Conservation (phyloP, 2,329 filamentous ascomycete species). For the Waltergamsia citrina region DNA sequence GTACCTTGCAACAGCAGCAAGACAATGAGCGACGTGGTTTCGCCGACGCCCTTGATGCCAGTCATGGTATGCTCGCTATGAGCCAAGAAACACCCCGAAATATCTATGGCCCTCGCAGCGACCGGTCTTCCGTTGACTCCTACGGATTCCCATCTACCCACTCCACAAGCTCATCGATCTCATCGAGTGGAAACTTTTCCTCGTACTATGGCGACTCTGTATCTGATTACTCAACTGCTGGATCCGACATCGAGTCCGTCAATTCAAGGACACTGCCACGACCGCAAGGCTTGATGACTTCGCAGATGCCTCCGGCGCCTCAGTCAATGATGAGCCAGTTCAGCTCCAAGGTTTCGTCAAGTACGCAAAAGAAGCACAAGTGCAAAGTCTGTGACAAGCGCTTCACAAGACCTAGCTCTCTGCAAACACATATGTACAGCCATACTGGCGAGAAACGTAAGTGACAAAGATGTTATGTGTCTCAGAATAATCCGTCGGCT, state of each 20-base stretch:
- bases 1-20: conserved; percentile 7
- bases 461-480: conserved; percentile 26
- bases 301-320: conserved; percentile 67
- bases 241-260: conserved; percentile 77
- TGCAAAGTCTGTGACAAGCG: conserved; percentile 98
- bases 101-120: conserved; percentile 65
- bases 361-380: conserved; percentile 98
- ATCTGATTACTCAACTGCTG: conserved; percentile 85
- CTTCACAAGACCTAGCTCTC: conserved; percentile 85
- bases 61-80: conserved; percentile 89
- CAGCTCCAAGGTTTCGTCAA: conserved; percentile 91
- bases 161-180: conserved; percentile 84
- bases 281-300: conserved; percentile 54
- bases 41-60: conserved; percentile 84
- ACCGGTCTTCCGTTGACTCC: conserved; percentile 69
- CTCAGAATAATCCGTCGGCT: background rate
- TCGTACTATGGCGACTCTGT: conserved; percentile 81
- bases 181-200: conserved; percentile 69
- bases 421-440: conserved; percentile 98
- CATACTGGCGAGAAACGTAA: conserved; percentile 97
- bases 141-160: conserved; percentile 86
- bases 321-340: conserved; percentile 99
- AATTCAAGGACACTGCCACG: conserved; percentile 76
- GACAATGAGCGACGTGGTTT: conserved; percentile 57
- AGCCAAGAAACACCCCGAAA: conserved; percentile 91